phyloP scores from a whole-genome alignment of 768 basidiomycete genomes.

The Mycena polygramma region DNA sequence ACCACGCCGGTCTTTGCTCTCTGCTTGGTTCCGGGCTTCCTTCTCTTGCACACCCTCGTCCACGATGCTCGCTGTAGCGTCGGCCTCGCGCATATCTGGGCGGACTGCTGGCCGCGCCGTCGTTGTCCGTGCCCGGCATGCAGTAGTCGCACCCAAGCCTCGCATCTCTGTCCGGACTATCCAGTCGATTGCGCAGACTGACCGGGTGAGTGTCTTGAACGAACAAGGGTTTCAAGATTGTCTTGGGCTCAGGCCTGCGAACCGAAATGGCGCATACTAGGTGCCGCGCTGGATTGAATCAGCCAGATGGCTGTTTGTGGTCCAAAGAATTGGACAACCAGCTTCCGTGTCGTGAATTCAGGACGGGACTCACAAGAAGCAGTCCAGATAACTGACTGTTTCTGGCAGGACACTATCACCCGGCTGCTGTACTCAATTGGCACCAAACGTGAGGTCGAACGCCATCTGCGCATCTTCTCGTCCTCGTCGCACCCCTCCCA shows the following conservation, averaged over 20 bases:
- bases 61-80: constrained; percentile 53
- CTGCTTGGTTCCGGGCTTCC: not conserved
- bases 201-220: constrained; percentile 65
- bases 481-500: constrained; percentile 91
- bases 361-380: not conserved
- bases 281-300: not conserved
- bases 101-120: constrained; percentile 60
- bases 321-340: not conserved
- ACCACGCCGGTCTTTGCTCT: constrained; percentile 9
- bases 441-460: constrained; percentile 96
- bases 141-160: constrained; percentile 49
- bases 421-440: constrained; percentile 97
- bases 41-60: not conserved
- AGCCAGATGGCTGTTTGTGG: not conserved
- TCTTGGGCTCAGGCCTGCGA: not conserved
- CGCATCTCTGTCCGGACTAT: constrained; percentile 57
- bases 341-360: not conserved
- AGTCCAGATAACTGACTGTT: not conserved
- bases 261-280: not conserved
- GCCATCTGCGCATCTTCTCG: constrained; percentile 98
- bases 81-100: constrained; percentile 51
- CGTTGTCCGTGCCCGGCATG: constrained; percentile 63
- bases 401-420: constrained; percentile 91
- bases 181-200: constrained; percentile 79
- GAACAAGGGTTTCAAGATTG: not conserved